Evolutionary conservation across 305 asterid species (phyloP), one percentile per base, ranked within the genome.

Genomic region (Striga hermonthica): DNA sequence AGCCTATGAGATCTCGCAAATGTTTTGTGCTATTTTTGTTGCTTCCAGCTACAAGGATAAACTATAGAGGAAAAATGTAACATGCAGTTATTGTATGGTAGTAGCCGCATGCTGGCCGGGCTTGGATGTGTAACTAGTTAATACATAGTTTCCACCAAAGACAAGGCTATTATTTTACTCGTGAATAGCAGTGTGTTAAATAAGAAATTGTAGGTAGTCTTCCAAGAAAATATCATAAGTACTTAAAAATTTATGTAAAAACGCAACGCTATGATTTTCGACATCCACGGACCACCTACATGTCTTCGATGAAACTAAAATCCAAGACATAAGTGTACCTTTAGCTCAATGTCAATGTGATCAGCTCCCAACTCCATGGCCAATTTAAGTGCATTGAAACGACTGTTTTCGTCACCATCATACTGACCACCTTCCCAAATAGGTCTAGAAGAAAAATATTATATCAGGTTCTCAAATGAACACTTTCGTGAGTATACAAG

Each of bases 291-390:
- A 22, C 31, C 31, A 22, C 31, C 1, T 22, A 22, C 31, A 22
- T 22, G 31, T 57, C 59, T 34, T 60, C 28, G 47, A 66, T 62
- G n/a, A 22, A 63, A 28, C 5, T 35, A 48, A 61, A 52, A 45
- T 52, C 69, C 37, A 14, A 59, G 43, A 49, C 31, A 52, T 37
- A 68, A 77, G 49, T 57, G 60, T 67, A 93, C 99, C 95, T 86
- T 80, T 70, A 93, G 96, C 79, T 93, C 99, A 68, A 93, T 86
- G 72, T 93, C 99, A 68, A 93, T 82, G 81, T 93, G 91, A 76
- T 90, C 95, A 74, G 99, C 99, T 80, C 97, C 99, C 83, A 85
- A 75, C 74, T 90, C 91, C 95, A 93, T 90, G 69, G 96, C 96
- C 48, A 85, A 75, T 56, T 44, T 91, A 75, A 93, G 96, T 36